These are phyloP conservation scores for Saccharomyces paradoxus DNA, from an alignment of 805 yeast species.

Conservation along the genomic window DNA sequence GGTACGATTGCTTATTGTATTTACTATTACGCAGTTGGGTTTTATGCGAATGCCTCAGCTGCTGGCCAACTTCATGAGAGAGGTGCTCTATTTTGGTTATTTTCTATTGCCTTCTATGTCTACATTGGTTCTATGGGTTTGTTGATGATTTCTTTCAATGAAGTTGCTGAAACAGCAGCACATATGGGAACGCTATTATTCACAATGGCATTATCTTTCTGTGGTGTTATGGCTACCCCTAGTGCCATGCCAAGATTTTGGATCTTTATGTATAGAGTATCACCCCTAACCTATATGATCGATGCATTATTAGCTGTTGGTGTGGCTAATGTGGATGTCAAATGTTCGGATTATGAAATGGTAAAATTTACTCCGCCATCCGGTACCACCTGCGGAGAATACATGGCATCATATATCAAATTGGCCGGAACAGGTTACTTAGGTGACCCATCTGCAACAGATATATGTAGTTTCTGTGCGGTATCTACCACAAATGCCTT, in stretches of 20 bases:
- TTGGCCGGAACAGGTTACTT: conserved; percentile 40
- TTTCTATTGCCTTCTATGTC: conserved; percentile 40
- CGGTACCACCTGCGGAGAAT: conserved; percentile 52
- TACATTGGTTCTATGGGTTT: conserved; percentile 54
- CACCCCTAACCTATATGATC: conserved; percentile 63
- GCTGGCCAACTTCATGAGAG: conserved; percentile 41
- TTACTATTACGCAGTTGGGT: conserved; percentile 68
- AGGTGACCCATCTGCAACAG: conserved; percentile 40
- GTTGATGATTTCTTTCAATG: conserved; percentile 49
- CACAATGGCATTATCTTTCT: conserved; percentile 58
- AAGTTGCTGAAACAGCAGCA: conserved; percentile 56
- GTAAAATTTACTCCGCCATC: conserved; percentile 42
- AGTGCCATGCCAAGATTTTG: conserved; percentile 63
- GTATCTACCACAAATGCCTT: conserved; percentile 48
- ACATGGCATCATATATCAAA: conserved; percentile 34
- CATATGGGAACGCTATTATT: conserved; percentile 49
- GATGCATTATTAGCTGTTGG: conserved; percentile 47
- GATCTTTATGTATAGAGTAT: conserved; percentile 68
- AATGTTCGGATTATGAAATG: conserved; percentile 43
- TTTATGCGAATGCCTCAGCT: conserved; percentile 51
- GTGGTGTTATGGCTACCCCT: conserved; percentile 65
- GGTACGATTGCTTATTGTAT: conserved; percentile 59
- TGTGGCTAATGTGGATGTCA: conserved; percentile 41
- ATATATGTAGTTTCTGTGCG: conserved; percentile 51
- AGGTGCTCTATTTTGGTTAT: conserved; percentile 51